These are phyloP conservation scores for Alternaria rosae DNA, from an alignment of 2,329 filamentous ascomycete genomes.

Conservation along the genomic window DNA sequence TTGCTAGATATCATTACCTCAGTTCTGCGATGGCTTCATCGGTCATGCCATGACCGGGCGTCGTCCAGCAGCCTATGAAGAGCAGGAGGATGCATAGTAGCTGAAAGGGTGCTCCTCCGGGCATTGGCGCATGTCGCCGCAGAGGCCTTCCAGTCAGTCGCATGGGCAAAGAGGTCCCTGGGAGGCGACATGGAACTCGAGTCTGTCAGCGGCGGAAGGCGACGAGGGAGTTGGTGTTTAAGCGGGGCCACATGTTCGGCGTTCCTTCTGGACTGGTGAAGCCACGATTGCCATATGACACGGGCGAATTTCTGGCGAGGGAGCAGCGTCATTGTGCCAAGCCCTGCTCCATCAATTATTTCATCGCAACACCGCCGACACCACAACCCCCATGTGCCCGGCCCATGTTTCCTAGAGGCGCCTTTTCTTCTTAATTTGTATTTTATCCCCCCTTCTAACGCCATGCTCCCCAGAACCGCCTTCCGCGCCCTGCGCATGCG, in stretches of 20 bases:
- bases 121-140: slow-evolving; percentile 33
- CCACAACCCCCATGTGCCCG: neutral
- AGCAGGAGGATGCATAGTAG: slow-evolving; percentile 45
- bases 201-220: slow-evolving; percentile 3
- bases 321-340: slow-evolving; percentile 22
- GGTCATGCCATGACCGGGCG: slow-evolving; percentile 53
- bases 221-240: neutral
- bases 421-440: slow-evolving; percentile 28
- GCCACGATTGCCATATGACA: slow-evolving; percentile 23
- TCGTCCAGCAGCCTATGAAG: slow-evolving; percentile 41
- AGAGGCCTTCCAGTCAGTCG: slow-evolving; percentile 44
- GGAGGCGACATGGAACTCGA: slow-evolving; percentile 44
- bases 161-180: slow-evolving; percentile 44
- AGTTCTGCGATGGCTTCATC: slow-evolving; percentile 51
- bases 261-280: slow-evolving; percentile 8
- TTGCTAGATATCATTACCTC: slow-evolving; percentile 33
- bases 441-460: slow-evolving; percentile 16
- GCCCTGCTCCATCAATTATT: slow-evolving; percentile 29
- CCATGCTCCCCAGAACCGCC: slow-evolving; percentile 49
- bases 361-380: slow-evolving; percentile 19
- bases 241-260: slow-evolving; percentile 10
- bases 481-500: slow-evolving; percentile 42
- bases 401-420: slow-evolving; percentile 1
- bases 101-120: slow-evolving; percentile 29
- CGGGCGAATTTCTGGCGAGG: slow-evolving; percentile 12